These are phyloP conservation scores for Cynara cardunculus DNA, from an alignment of 129 eudicot genomes.

Conservation along the genomic window DNA sequence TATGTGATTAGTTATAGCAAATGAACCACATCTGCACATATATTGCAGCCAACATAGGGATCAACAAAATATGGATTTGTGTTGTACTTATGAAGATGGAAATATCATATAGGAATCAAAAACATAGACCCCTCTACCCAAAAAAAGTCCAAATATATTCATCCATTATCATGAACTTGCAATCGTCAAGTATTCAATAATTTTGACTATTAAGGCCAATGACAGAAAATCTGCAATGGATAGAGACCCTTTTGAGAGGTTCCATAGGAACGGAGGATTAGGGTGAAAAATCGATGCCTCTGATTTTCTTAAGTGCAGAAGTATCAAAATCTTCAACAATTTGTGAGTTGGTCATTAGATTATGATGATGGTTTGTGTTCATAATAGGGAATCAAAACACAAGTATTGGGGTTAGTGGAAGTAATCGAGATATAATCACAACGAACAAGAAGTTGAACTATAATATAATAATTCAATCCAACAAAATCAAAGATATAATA, in stretches of 20 bases:
- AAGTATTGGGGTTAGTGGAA: conserved; percentile 15
- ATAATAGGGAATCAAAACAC: conserved; percentile 9
- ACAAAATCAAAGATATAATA: no score
- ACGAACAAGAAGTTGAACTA: no score
- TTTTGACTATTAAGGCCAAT: background rate
- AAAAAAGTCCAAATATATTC: background rate
- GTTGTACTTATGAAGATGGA: background rate
- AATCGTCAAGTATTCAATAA: background rate
- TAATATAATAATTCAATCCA: no score
- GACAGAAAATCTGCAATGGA: background rate
- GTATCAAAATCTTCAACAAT: conserved; percentile 46
- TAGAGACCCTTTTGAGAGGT: conserved; percentile 67
- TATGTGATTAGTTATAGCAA: background rate
- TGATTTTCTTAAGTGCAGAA: conserved; percentile 41
- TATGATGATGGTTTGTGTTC: conserved; percentile 10
- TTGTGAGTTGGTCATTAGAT: background rate
- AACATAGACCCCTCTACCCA: no score
- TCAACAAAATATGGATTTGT: background rate
- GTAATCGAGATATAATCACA: no score
- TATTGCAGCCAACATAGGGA: no score
- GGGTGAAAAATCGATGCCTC: conserved; percentile 21
- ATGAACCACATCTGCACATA: no score
- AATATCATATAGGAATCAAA: background rate
- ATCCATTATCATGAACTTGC: background rate
- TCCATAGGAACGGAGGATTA: conserved; percentile 51